Evolutionary conservation across 225 moss, liverwort and hornwort species (phyloP), one percentile per base, ranked within the genome.

Genomic region (Pseudoscleropodium purum): DNA sequence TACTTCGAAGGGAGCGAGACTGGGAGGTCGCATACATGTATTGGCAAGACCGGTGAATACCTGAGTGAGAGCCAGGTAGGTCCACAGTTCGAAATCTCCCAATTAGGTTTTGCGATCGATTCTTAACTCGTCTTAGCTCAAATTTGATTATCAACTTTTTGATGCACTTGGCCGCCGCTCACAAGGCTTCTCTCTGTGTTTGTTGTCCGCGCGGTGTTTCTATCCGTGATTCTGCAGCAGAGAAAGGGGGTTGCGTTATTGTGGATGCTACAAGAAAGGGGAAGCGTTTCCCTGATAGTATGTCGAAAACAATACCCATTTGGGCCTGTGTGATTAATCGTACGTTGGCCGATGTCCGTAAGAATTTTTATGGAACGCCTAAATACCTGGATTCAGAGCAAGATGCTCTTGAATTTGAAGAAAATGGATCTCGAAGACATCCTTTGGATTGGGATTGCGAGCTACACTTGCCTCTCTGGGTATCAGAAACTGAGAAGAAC

Each of bases 251-350:
- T 87, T 97, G 98, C 93, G 91, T 95, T 63, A 95, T 98, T 92
- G 96, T 97, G 85, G 98, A 98, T 96, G 98, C 98, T 70, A 97
- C 98, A 78, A 95, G 98, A 89, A 98, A 96, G 93, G 98, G 97
- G 80, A 98, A 98, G 93, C 97, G 97, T 73, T 98, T 98, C 60
- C 98, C 96, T 75, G 97, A 98, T 85, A 97, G 96, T 89, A 95
- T 98, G 98, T 97, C 98, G 83, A 98, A 98, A 90, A 97, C 98
- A 79, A 95, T 98, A 87, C 98, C 98, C 79, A 96, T 97, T 62
- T 98, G 98, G 98, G 89, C 95, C 51, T 98, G 96, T 95, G 97
- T 98, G 80, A 83, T 98, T 49, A 98, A 97, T 92, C 94, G 97
- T 83, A 96, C 95, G 25, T 84, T 98, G 80, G 93, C 92, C 92